Base-by-base conservation (phyloP, 139 green algal genomes). In the Haematococcus lacustris region DNA sequence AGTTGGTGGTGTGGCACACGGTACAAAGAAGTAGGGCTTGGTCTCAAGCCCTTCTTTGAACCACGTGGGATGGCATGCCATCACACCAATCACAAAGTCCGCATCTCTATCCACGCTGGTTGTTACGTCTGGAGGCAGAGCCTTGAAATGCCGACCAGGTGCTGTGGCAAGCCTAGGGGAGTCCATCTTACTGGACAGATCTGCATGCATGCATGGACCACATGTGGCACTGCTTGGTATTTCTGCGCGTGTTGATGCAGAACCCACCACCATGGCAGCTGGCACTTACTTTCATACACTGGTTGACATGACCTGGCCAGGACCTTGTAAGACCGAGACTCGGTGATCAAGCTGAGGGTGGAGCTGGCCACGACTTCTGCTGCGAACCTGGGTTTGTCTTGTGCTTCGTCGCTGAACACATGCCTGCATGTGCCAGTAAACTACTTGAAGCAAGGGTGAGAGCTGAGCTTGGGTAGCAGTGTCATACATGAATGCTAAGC, bases 181-280 rank as follows among this genome's bases (percentile, higher is more conserved):
- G 59, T 66, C 59, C 59, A 66, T 66, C 59, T 66, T 66, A 25
- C 17, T 66, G 59, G 59, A 66, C 26, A 66, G 17, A 66, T 34
- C 59, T 66, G 59, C 28, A 66, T 57, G 13, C n/a, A n/a, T n/a
- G n/a, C n/a, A n/a, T n/a, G n/a, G n/a, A n/a, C n/a, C n/a, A n/a
- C n/a, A n/a, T n/a, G n/a, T n/a, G n/a, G n/a, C n/a, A n/a, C n/a
- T n/a, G n/a, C n/a, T n/a, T n/a, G n/a, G n/a, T n/a, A n/a, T 57
- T 13, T 21, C 13, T 57, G 47, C 21, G 47, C 21, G 21, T 57
- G 47, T 57, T 57, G 47, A 57, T 13, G 21, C 47, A 57, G 47
- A 21, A 57, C 47, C 21, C 47, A 21, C 13, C 47, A 57, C 21
- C 47, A 57, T 13, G 13, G 21, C 13, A 28, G 21, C 47, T 57